Conservation (phyloP, 352 stramenopile genomes). For the Phytophthora hybrid region DNA sequence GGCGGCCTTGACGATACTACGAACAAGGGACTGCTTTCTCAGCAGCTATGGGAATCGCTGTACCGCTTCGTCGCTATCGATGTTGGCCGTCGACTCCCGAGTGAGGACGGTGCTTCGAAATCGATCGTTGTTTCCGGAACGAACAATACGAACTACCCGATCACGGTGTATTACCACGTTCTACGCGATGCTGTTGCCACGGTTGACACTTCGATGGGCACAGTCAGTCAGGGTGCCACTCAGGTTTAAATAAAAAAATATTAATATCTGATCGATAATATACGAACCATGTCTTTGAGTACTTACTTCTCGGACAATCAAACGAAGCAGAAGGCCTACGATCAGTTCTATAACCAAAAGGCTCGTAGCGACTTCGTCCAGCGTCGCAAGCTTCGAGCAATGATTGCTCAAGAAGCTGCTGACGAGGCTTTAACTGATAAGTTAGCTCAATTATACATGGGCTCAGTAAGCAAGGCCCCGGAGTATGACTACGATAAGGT, state of each 20-base stretch:
- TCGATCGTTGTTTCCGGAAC: constrained; percentile 30
- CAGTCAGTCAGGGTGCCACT: constrained; percentile 27
- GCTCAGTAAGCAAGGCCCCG: too few relatives aligned
- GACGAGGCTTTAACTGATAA: too few relatives aligned
- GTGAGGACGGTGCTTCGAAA: constrained; percentile 37
- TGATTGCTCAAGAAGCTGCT: constrained; percentile 24
- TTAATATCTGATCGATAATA: too few relatives aligned
- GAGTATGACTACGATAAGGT: too few relatives aligned
- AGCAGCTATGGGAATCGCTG: constrained; percentile 33
- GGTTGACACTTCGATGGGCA: constrained; percentile 38
- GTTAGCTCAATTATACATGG: too few relatives aligned
- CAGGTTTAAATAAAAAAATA: too few relatives aligned
- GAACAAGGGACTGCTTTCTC: constrained; percentile 20
- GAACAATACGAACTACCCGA: constrained; percentile 22
- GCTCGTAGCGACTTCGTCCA: constrained; percentile 36
- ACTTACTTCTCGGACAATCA: too few relatives aligned
- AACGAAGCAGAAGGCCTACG: too few relatives aligned
- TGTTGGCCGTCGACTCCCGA: constrained; percentile 36
- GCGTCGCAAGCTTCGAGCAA: constrained; percentile 19
- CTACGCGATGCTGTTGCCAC: constrained; percentile 33
- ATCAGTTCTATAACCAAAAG: too few relatives aligned
- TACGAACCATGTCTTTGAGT: too few relatives aligned
- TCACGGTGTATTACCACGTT: constrained; percentile 36
- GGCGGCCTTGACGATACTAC: constrained; percentile 33
- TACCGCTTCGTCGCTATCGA: constrained; percentile 40